Base-by-base conservation (phyloP, 805 yeast genomes). In the Candida silvicultrix region DNA sequence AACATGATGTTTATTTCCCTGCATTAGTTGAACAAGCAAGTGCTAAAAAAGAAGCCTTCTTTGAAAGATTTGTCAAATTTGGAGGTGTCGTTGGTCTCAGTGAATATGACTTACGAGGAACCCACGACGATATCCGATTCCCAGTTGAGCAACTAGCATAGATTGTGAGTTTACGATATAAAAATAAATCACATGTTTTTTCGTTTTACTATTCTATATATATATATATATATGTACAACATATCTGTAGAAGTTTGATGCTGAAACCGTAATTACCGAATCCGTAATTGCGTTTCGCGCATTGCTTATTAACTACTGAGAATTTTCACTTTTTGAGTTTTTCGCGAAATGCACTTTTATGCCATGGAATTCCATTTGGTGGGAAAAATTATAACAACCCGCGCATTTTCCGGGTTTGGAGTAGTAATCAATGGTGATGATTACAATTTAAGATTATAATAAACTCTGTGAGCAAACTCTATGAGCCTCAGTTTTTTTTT, bases 1-100 rank as follows among this genome's bases (percentile, higher is more conserved):
- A 78, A 40, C 98, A 94, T 57, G 78, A 75, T 3, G 65, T 71
- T 22, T 94, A 94, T 66, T 94, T 92, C 92, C 83, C 83, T 4
- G 74, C 73, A 38, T 66, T 92, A 71, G 69, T 71, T 42, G 73
- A 77, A 54, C 75, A 86, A 55, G 78, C 95, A 1, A 68, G 68
- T 22, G 67, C 65, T 31, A 85, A 80, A 58, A 79, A 81, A 57
- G 62, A 62, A n/a, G 76, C 71, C 44, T 90, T 88, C 64, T 68
- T 83, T 66, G 69, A 75, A 46, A 75, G 92, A 55, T 94, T 83
- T 59, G 72, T 78, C 42, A 73, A 74, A 56, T 82, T 88, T 52
- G 97, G 97, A 25, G 63, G 67, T 29, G 65, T 68, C 21, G 75
- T 87, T 34, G 99, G 98, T 3, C 74, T 89, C 49, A 81, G 92